Conservation (phyloP, 345 rosid genomes). For the Raphanus raphanistrum region DNA sequence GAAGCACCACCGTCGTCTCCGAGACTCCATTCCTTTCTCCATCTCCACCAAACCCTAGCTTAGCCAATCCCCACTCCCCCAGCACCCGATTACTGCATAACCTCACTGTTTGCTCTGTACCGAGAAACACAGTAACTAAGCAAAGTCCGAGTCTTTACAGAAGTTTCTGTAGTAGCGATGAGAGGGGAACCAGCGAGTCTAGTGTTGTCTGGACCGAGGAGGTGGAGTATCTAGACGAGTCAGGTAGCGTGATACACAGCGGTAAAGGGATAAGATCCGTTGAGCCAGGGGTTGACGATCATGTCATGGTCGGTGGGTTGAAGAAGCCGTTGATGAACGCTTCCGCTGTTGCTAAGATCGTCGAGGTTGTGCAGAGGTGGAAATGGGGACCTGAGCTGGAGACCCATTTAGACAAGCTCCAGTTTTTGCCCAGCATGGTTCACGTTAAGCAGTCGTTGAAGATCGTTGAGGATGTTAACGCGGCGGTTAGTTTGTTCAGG, state of each 20-base stretch:
- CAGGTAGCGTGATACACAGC: conserved; percentile 71
- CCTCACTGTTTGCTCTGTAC: conserved; percentile 16
- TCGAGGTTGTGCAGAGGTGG: conserved; percentile 92
- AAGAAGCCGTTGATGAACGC: conserved; percentile 80
- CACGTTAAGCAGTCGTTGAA: conserved; percentile 76
- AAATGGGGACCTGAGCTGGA: conserved; percentile 99
- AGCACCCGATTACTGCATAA: conserved; percentile 22
- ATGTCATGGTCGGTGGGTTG: conserved; percentile 77
- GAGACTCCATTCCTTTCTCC: conserved; percentile 31
- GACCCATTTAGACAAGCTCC: conserved; percentile 78
- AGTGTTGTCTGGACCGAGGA: conserved; percentile 71
- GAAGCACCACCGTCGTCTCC: conserved; percentile 35
- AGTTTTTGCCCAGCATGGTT: conserved; percentile 80
- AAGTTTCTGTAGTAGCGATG: conserved; percentile 56
- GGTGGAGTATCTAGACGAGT: conserved; percentile 87
- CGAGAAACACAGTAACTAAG: conserved; percentile 24
- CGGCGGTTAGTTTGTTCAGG: conserved; percentile 70
- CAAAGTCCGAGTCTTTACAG: conserved; percentile 37
- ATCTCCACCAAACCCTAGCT: conserved; percentile 22
- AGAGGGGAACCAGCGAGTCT: conserved; percentile 36
- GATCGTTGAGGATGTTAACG: conserved; percentile 61
- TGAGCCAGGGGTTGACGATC: conserved; percentile 86
- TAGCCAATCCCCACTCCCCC: conserved; percentile 5
- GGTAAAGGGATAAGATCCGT: conserved; percentile 88
- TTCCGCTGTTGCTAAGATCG: conserved; percentile 82